Percentiles rank a stretch among this genome's conserved stretches.
These are phyloP conservation scores for Phytophthora capsici DNA, from an alignment of 352 stramenopile genomes.

Conservation along the genomic window DNA sequence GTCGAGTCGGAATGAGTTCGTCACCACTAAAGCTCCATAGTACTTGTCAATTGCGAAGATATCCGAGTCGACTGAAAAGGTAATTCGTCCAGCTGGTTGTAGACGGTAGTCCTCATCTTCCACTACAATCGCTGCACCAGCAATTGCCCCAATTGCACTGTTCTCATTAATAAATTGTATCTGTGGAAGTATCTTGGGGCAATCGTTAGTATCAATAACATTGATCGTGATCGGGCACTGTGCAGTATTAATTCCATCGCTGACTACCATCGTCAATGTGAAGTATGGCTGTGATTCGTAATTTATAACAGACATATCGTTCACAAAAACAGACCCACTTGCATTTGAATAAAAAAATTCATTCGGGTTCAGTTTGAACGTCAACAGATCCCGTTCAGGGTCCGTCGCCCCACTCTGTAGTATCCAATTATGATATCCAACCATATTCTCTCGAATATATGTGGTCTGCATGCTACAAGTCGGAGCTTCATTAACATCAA, in stretches of 20 bases:
- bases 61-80: constrained; percentile 24
- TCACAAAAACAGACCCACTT: constrained; percentile 27
- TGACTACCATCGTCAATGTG: constrained; percentile 15
- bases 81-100: constrained; percentile 10
- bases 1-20: constrained; percentile 18
- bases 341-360: constrained; percentile 24
- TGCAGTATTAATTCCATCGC: constrained; percentile 32
- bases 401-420: constrained; percentile 23
- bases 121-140: constrained; percentile 31
- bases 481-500: constrained; percentile 61
- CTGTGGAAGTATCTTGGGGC: constrained; percentile 39
- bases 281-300: constrained; percentile 27
- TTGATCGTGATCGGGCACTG: constrained; percentile 38
- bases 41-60: constrained; percentile 25
- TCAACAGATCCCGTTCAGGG: constrained; percentile 19
- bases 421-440: constrained; percentile 25
- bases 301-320: constrained; percentile 22
- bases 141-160: constrained; percentile 27
- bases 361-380: constrained; percentile 14
- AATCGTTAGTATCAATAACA: constrained; percentile 61
- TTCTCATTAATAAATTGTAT: constrained; percentile 50
- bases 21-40: constrained; percentile 11
- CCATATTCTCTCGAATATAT: constrained; percentile 42
- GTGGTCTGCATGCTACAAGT: constrained; percentile 29
- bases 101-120: constrained; percentile 32